Evolutionary conservation across 2,329 filamentous ascomycete species (phyloP), one percentile per base, ranked within the genome.

Genomic region (Diaporthe australafricana): DNA sequence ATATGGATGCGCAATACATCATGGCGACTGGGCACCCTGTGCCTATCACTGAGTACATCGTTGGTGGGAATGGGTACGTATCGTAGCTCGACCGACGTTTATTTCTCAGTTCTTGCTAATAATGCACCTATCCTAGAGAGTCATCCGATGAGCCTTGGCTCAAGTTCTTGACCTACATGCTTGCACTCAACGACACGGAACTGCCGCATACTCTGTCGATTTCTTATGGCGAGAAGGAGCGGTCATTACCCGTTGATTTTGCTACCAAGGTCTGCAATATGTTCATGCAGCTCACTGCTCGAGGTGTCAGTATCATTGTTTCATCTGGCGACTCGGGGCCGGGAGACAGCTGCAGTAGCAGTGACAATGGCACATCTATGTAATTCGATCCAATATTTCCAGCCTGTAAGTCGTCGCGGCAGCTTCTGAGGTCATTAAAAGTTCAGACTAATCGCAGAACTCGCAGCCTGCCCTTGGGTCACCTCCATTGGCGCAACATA

Each of bases 221-320:
- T 20, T 92, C 90, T 0, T 93, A 93, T 78, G 90, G 90, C 57
- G 90, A 93, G 73, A 86, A 89, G 66, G 91, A 93, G 80, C 88
- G 92, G 45, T 91, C 87, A 0, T 75, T 93, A 0, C 91, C 91
- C 0, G 77, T 82, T 3, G 86, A 87, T 14, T 94, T 92, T 77
- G 89, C 89, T 22, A 83, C 84, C 60, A 85, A 87, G 65, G 89
- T 91, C 16, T 93, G 91, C 83, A 85, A 88, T 74, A 84, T 90
- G 74, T 90, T 92, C 76, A 89, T 87, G 53, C 87, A 92, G 75
- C 88, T 93, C 40, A 91, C 90, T n/a, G 87, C 89, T 1, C 88
- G 91, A 50, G 92, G 91, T n/a, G 87, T 91, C 5, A 88, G 88
- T 1, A 84, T 93, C n/a, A 81, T 93, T 38, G 89, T 92, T 78